phyloP scores from a whole-genome alignment of 805 yeast genomes.

The Starmerella powellii region DNA sequence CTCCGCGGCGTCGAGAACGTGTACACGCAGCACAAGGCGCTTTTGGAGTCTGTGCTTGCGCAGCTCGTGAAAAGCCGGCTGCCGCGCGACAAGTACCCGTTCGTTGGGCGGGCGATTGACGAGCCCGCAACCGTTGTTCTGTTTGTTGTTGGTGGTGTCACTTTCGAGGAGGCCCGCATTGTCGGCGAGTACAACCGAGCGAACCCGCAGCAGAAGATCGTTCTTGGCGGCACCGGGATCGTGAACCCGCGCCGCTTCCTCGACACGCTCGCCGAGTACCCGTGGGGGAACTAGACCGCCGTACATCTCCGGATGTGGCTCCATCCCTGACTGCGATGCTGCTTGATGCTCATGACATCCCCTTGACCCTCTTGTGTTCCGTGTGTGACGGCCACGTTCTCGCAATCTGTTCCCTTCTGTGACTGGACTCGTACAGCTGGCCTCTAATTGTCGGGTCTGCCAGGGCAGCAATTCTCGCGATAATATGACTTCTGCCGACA shows the following conservation, averaged over 20 bases:
- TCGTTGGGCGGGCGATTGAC: conserved; percentile 31
- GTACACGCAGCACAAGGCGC: conserved; percentile 84
- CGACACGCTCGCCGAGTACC: conserved; percentile 2
- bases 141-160: conserved; percentile 66
- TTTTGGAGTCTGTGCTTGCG: conserved; percentile 41
- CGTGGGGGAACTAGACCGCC: no score
- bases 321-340: no score
- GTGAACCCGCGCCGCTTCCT: conserved; percentile 15
- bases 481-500: no score
- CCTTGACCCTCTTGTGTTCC: no score
- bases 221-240: conserved; percentile 68
- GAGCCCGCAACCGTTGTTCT: conserved; percentile 29
- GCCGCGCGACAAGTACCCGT: conserved; percentile 33
- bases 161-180: conserved; percentile 82
- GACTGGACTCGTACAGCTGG: no score
- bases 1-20: conserved; percentile 39
- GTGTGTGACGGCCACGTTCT: no score
- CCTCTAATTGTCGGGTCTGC: no score
- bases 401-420: no score
- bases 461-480: no score
- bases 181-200: conserved; percentile 55
- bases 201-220: conserved; percentile 44
- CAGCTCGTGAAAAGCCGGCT: conserved; percentile 35
- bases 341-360: no score
- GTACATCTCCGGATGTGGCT: no score